phyloP scores from a whole-genome alignment of 495 filamentous ascomycete species.

The Lepraria neglecta region DNA sequence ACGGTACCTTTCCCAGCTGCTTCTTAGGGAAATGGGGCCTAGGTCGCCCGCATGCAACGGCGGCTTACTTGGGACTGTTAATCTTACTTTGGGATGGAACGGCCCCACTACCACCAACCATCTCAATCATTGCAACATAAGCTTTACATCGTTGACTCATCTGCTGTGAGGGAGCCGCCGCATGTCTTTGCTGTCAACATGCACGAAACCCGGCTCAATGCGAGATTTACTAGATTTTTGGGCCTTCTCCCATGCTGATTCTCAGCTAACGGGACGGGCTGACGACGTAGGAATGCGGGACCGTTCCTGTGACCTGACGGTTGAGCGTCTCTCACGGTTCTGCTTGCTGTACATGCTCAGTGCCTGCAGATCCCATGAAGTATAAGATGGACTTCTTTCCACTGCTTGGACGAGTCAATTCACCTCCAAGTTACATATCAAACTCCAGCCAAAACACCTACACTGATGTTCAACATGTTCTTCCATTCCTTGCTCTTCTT shows the following conservation, averaged over 20 bases:
- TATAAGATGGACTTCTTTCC: background rate
- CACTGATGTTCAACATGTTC: background rate
- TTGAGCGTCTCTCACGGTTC: background rate
- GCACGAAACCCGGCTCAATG: background rate
- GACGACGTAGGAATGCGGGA: no score
- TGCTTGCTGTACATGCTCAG: background rate
- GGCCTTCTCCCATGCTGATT: background rate
- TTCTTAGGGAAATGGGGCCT: background rate
- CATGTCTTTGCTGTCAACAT: background rate
- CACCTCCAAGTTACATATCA: background rate
- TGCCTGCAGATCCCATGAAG: background rate
- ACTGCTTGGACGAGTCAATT: background rate
- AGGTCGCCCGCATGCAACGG: conserved; percentile 1
- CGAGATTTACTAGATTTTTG: background rate
- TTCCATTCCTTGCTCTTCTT: background rate
- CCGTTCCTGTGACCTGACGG: background rate
- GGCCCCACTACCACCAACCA: background rate
- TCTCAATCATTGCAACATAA: background rate
- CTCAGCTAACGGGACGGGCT: background rate
- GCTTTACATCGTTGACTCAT: conserved; percentile 4
- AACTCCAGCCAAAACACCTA: background rate
- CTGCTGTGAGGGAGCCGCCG: background rate
- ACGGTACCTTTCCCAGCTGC: background rate
- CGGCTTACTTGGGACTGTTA: background rate
- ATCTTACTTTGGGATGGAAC: background rate